These are phyloP conservation scores for Cladophialophora immunda DNA, from an alignment of 2,329 filamentous ascomycete species.

Conservation along the genomic window DNA sequence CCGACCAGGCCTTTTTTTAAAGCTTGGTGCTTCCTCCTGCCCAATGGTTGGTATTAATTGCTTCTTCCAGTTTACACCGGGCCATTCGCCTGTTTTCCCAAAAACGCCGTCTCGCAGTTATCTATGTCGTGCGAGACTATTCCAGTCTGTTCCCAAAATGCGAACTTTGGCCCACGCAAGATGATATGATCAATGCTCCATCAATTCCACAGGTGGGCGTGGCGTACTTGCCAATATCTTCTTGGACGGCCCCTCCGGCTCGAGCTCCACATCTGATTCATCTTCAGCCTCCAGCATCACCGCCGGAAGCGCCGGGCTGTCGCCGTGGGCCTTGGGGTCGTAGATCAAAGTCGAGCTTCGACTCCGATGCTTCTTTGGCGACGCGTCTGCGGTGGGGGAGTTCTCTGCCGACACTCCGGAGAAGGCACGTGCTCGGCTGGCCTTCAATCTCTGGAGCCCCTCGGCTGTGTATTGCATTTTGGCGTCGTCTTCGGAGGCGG, in stretches of 20 bases:
- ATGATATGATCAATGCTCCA: conserved; percentile 48
- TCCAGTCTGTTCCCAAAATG: background rate
- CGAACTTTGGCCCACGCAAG: background rate
- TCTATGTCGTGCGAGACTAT: background rate
- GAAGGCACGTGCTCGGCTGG: conserved; percentile 22
- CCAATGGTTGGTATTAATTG: background rate
- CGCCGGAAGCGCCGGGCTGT: conserved; percentile 66
- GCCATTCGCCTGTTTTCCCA: background rate
- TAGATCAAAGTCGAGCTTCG: conserved; percentile 70
- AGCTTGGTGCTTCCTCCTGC: background rate
- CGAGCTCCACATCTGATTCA: conserved; percentile 58
- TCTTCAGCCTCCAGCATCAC: conserved; percentile 70
- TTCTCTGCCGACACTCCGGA: conserved; percentile 32
- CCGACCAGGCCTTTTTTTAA: background rate
- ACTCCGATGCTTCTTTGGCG: conserved; percentile 50
- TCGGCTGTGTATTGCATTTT: conserved; percentile 35
- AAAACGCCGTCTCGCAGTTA: background rate
- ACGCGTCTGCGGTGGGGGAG: conserved; percentile 20
- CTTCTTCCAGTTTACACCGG: background rate
- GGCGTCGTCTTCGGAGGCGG: conserved; percentile 28
- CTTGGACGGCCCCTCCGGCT: conserved; percentile 47
- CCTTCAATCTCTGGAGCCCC: conserved; percentile 32
- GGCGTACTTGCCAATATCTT: conserved; percentile 62
- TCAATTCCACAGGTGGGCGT: conserved; percentile 65
- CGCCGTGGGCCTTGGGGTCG: conserved; percentile 68